These are phyloP conservation scores for Poa pratensis DNA, from an alignment of 176 grass and related monocot species.

Conservation along the genomic window DNA sequence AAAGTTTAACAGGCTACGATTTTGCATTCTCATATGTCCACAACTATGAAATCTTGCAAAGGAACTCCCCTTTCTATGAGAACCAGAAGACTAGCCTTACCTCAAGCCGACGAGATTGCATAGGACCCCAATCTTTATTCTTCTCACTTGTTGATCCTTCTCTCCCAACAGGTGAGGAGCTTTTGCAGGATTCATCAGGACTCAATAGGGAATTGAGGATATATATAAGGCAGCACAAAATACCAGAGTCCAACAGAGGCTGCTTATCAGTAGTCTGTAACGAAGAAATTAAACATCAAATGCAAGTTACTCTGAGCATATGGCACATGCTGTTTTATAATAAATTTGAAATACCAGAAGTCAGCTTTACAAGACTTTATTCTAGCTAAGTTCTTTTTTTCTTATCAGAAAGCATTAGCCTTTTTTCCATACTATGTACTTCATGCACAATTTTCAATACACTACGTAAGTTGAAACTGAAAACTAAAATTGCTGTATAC, in stretches of 20 bases:
- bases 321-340: conserved; percentile 23
- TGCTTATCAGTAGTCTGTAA: conserved; percentile 87
- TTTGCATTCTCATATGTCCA: conserved; percentile 13
- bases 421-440: conserved; percentile 24
- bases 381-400: conserved; percentile 29
- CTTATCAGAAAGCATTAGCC: conserved; percentile 16
- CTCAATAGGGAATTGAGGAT: conserved; percentile 91
- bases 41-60: conserved; percentile 34
- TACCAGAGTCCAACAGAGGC: conserved; percentile 95
- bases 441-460: conserved; percentile 24
- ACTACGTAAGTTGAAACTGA: conserved; percentile 8
- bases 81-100: conserved; percentile 52
- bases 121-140: conserved; percentile 54
- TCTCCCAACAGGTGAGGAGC: conserved; percentile 42
- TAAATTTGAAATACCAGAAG: conserved; percentile 31
- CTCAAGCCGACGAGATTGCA: conserved; percentile 76
- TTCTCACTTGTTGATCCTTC: conserved; percentile 65
- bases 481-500: conserved; percentile 18
- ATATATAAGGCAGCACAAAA: conserved; percentile 96
- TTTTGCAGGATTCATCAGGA: conserved; percentile 60
- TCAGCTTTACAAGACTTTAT: conserved; percentile 27
- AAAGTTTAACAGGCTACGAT: conserved; percentile 31
- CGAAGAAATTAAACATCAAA: conserved; percentile 62
- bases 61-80: conserved; percentile 35
- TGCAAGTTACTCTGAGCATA: conserved; percentile 37